phyloP scores from a whole-genome alignment of 768 basidiomycete species.

The Lyophyllum shimeji region DNA sequence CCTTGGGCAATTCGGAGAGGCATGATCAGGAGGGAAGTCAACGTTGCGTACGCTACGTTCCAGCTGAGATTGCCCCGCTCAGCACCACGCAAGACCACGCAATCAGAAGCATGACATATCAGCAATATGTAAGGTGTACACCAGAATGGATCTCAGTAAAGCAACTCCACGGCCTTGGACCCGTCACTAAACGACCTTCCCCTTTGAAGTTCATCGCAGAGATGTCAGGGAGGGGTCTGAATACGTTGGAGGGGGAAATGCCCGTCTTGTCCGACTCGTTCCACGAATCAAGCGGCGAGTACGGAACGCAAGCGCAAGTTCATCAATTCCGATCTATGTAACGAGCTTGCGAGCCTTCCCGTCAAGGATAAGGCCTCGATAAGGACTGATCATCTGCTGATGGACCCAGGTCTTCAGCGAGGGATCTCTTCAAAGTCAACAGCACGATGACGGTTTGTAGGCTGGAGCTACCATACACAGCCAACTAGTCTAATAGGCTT shows the following conservation, averaged over 20 bases:
- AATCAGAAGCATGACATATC: not conserved
- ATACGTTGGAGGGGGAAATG: not conserved
- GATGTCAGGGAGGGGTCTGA: not conserved
- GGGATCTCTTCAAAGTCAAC: no score
- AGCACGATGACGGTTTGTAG: no score
- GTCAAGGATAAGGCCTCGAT: no score
- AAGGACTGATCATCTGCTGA: no score
- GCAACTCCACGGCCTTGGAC: not conserved
- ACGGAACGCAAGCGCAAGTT: no score
- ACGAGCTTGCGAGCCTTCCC: no score
- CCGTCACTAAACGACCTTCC: not conserved
- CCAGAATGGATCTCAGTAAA: not conserved
- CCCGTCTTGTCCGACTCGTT: not conserved
- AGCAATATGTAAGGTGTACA: not conserved
- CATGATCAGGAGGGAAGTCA: constrained; percentile 36
- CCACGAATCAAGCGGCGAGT: not conserved
- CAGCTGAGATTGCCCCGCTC: not conserved
- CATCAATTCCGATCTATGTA: no score
- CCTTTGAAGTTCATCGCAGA: not conserved
- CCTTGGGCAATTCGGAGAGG: constrained; percentile 43
- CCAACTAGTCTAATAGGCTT: no score
- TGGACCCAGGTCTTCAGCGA: no score
- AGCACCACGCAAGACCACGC: not conserved
- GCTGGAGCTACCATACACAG: no score
- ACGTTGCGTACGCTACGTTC: no score